phyloP scores from a whole-genome alignment of 2,329 filamentous ascomycete species.

The Aureobasidium vineae region DNA sequence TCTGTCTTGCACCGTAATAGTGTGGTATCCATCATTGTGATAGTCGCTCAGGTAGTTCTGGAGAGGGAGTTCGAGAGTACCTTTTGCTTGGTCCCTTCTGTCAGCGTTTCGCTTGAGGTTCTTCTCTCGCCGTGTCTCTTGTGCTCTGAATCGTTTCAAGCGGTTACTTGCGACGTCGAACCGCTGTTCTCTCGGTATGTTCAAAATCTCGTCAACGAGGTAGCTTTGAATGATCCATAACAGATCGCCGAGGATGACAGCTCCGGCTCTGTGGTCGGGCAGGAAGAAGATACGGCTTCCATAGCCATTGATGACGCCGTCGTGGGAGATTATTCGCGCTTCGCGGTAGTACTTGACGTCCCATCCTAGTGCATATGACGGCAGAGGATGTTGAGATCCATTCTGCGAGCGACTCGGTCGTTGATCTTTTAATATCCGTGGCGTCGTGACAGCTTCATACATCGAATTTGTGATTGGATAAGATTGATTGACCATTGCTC shows the following conservation, averaged over 20 bases:
- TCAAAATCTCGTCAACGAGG: not conserved
- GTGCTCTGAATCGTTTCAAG: not conserved
- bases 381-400: conserved; percentile 25
- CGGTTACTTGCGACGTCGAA: not conserved
- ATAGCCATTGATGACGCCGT: conserved; percentile 36
- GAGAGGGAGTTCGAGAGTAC: not conserved
- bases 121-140: not conserved
- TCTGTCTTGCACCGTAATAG: not conserved
- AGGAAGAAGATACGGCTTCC: conserved; percentile 35
- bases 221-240: not conserved
- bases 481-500: conserved; percentile 35
- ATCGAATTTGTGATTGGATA: conserved; percentile 33
- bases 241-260: conserved; percentile 33
- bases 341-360: conserved; percentile 37
- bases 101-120: not conserved
- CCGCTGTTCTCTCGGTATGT: not conserved
- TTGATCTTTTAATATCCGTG: conserved; percentile 31
- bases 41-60: not conserved
- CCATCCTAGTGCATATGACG: conserved; percentile 31
- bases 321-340: conserved; percentile 35
- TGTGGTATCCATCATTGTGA: not conserved
- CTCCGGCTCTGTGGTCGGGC: conserved; percentile 35
- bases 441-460: conserved; percentile 29
- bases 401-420: conserved; percentile 25
- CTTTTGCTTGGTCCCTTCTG: not conserved